Evolutionary conservation across 768 basidiomycete genomes (phyloP).

Genomic region (Termitomyces sp.): DNA sequence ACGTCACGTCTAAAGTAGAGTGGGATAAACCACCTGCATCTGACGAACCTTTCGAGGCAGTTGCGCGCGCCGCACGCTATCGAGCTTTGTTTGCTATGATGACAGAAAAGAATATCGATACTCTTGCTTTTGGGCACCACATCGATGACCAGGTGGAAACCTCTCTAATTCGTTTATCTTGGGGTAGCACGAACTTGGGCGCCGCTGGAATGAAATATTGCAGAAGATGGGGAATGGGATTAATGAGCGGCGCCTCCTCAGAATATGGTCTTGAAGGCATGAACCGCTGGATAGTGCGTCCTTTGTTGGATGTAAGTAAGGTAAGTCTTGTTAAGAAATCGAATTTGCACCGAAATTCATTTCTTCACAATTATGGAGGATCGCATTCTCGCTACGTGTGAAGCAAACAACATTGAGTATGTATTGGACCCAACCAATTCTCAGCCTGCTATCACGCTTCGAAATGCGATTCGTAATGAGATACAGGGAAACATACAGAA

Average conservation of each 20-base stretch:
- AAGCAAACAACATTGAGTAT: slow-evolving; percentile 54
- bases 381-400: slow-evolving; percentile 76
- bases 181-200: slow-evolving; percentile 50
- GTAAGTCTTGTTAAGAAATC: slow-evolving; percentile 26
- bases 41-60: slow-evolving; percentile 42
- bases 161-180: slow-evolving; percentile 60
- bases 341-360: background rate
- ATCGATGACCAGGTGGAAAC: slow-evolving; percentile 85
- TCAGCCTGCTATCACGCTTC: slow-evolving; percentile 63
- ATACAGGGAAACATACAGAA: slow-evolving; percentile 11
- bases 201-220: slow-evolving; percentile 63
- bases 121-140: slow-evolving; percentile 71
- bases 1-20: slow-evolving; percentile 41
- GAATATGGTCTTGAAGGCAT: slow-evolving; percentile 52
- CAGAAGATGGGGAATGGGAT: slow-evolving; percentile 80
- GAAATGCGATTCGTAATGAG: slow-evolving; percentile 69
- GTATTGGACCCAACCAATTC: slow-evolving; percentile 69
- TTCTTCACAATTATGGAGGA: slow-evolving; percentile 39
- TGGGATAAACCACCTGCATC: slow-evolving; percentile 59
- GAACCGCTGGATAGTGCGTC: slow-evolving; percentile 65
- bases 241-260: slow-evolving; percentile 22
- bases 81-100: slow-evolving; percentile 38
- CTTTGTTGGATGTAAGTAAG: slow-evolving; percentile 65
- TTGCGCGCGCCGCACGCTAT: slow-evolving; percentile 58
- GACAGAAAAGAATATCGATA: slow-evolving; percentile 24